These are phyloP conservation scores for Papiliotrema terrestris DNA, from an alignment of 1,284 basidiomycete genomes.

Conservation along the genomic window DNA sequence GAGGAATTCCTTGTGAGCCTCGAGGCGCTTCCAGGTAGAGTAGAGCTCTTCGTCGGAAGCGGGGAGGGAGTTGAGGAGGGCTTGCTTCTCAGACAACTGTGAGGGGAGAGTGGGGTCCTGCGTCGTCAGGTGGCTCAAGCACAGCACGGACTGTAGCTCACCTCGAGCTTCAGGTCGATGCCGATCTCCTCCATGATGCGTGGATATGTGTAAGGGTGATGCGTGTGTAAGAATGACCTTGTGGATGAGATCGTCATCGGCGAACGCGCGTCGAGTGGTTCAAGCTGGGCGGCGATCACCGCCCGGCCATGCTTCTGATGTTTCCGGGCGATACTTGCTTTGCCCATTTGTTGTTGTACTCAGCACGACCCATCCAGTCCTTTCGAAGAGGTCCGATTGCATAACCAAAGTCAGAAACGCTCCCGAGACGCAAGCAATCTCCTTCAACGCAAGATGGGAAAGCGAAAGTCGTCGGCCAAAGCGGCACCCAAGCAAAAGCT, in stretches of 20 bases:
- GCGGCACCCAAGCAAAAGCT: conserved; percentile 33
- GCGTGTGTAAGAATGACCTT: neutral
- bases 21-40: conserved; percentile 90
- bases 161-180: conserved; percentile 81
- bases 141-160: conserved; percentile 47
- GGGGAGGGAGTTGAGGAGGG: conserved; percentile 74
- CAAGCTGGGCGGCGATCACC: conserved; percentile 13
- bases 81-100: conserved; percentile 81
- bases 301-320: too few relatives aligned
- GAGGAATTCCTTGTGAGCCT: conserved; percentile 87
- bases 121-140: conserved; percentile 5
- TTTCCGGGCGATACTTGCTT: too few relatives aligned
- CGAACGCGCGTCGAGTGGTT: conserved; percentile 6
- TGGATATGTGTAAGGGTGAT: conserved; percentile 1
- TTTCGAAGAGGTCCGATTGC: too few relatives aligned
- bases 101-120: conserved; percentile 89
- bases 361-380: too few relatives aligned
- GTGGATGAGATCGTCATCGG: neutral
- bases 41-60: conserved; percentile 82
- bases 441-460: conserved; percentile 38
- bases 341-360: too few relatives aligned
- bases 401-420: too few relatives aligned
- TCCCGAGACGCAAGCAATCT: too few relatives aligned
- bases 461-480: conserved; percentile 47
- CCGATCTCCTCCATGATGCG: conserved; percentile 54